Percentiles rank a stretch among this genome's conserved stretches.
Conservation (phyloP, 208 protist species). For the Blechomonas ayalai region DNA sequence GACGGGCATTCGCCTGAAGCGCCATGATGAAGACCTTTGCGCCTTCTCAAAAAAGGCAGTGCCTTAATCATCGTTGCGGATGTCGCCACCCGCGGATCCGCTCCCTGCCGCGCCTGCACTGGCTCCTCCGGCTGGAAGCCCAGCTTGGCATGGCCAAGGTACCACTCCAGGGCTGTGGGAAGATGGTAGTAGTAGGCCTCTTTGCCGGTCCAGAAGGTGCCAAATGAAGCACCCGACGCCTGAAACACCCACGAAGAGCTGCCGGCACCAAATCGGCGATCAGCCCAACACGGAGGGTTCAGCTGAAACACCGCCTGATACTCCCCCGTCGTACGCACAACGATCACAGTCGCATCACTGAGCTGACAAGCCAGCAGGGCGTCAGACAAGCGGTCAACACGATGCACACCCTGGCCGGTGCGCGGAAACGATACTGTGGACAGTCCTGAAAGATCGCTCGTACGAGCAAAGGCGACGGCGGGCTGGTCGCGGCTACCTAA, state of each 20-base stretch:
- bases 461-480: conserved; percentile 23
- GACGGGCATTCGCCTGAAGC: too few species aligned
- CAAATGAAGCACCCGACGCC: conserved; percentile 26
- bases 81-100: too few species aligned
- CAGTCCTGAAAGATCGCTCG: too few species aligned
- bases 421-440: too few species aligned
- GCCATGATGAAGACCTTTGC: too few species aligned
- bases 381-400: too few species aligned
- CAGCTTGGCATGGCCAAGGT: too few species aligned
- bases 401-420: too few species aligned
- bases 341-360: conserved; percentile 18
- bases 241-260: conserved; percentile 1
- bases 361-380: conserved; percentile 18
- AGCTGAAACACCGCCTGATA: conserved; percentile 30
- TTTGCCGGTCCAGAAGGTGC: conserved; percentile 9
- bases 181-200: conserved; percentile 30
- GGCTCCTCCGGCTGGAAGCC: too few species aligned
- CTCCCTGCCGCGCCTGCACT: too few species aligned
- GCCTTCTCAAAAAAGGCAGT: too few species aligned
- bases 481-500: conserved; percentile 17
- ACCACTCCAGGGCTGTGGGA: conserved; percentile 20
- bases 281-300: conserved; percentile 3
- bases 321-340: conserved; percentile 14
- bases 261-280: conserved; percentile 1
- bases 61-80: too few species aligned